Base-by-base conservation (phyloP, 2,329 filamentous ascomycete genomes). In the Trichophyton schoenleinii region DNA sequence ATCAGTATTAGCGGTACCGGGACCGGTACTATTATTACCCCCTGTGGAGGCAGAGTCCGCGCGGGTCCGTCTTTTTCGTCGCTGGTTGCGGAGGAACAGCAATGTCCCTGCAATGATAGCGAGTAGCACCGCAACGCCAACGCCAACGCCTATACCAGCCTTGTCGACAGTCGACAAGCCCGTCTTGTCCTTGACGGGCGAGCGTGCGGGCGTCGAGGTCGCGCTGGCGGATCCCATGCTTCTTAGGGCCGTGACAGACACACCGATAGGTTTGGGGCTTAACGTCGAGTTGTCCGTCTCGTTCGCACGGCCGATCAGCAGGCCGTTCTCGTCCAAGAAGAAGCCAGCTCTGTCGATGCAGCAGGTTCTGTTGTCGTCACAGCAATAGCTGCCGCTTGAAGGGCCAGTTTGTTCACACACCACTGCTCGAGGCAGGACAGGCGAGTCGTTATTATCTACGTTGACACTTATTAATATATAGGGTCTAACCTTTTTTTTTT, bases 291-390 rank as follows among this genome's bases (percentile, higher is more conserved):
- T 25, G 22, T 52, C 46, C 9, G 46, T 55, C 15, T 55, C 28
- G 28, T 55, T 55, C 18, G 52, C 52, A 36, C 52, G 52, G 13
- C 52, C 52, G 52, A 55, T 20, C 22, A 55, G 52, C 3, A 55
- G 15, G n/a, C 52, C 52, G 31, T 55, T 25, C 4, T 20, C 28
- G 52, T 25, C 20, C 13, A 55, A 31, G 52, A 55, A 55, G 52
- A 55, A 55, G 5, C 52, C 52, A 1, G 52, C 52, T 15, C 28
- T 55, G 28, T 55, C 52, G 28, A 55, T 55, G 52, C 52, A 55
- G 52, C 52, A 55, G 15, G 52, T 55, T 55, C 52, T 34, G 52
- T 55, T 55, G 28, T 55, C 52, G 52, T 55, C 52, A 15, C 52
- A 55, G 52, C 52, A 55, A 31, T 55, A 55, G 52, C 52, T 55